These are phyloP conservation scores for Acacia melanoxylon DNA, from an alignment of 306 rosid species.

Conservation along the genomic window DNA sequence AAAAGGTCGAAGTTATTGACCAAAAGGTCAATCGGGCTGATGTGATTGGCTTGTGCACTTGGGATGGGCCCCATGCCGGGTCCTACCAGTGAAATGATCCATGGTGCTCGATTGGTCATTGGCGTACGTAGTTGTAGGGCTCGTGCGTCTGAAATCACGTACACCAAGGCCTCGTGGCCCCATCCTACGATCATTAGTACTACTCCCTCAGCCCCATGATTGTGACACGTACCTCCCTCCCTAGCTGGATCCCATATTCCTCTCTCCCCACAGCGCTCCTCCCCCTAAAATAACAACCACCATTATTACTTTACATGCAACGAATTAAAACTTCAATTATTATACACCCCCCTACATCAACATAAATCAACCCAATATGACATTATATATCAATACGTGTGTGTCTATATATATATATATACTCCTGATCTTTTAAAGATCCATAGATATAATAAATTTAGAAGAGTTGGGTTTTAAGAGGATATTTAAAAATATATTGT, in stretches of 20 bases:
- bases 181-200: background rate
- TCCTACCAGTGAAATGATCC: too few relatives aligned
- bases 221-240: slow-evolving; percentile 19
- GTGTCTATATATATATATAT: too few relatives aligned
- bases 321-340: background rate
- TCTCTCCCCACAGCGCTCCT: background rate
- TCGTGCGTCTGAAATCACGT: background rate
- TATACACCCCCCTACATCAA: background rate
- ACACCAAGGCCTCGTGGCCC: background rate
- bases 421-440: too few relatives aligned
- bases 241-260: background rate
- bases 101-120: background rate
- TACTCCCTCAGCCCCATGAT: background rate
- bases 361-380: background rate
- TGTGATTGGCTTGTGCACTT: background rate
- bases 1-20: background rate
- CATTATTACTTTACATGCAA: background rate
- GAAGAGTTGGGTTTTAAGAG: too few relatives aligned
- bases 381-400: background rate
- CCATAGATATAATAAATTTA: too few relatives aligned
- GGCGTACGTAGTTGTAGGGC: background rate
- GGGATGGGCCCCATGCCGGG: background rate
- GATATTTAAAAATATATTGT: too few relatives aligned
- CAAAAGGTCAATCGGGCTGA: background rate
- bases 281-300: background rate